phyloP scores from a whole-genome alignment of 768 basidiomycete species.

The Chlorophyllum brunneum region DNA sequence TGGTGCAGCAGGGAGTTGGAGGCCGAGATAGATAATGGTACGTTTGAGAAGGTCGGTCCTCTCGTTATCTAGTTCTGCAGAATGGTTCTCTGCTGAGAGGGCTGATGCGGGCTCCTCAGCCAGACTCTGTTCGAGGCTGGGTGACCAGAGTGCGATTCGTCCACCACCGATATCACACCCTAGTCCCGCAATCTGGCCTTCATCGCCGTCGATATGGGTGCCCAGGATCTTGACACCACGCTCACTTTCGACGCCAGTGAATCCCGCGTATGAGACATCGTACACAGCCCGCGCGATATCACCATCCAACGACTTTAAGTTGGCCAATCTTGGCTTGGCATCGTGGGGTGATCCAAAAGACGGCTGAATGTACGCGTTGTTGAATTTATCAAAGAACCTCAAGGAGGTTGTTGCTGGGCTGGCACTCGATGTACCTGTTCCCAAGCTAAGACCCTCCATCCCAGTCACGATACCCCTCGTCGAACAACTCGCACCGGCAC shows the following conservation, averaged over 20 bases:
- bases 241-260: slow-evolving; percentile 3
- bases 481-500: slow-evolving; percentile 11
- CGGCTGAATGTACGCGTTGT: slow-evolving; percentile 4
- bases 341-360: background rate
- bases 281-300: slow-evolving; percentile 1
- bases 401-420: background rate
- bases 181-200: slow-evolving; percentile 4
- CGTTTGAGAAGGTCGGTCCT: slow-evolving; percentile 22
- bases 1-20: slow-evolving; percentile 28
- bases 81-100: background rate
- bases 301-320: background rate
- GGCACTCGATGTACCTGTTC: background rate
- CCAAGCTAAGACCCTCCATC: slow-evolving; percentile 4
- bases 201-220: background rate
- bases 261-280: slow-evolving; percentile 3
- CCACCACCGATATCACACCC: slow-evolving; percentile 9
- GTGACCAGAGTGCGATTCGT: slow-evolving; percentile 10
- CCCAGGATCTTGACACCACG: background rate
- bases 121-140: slow-evolving; percentile 12
- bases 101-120: slow-evolving; percentile 17
- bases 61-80: background rate
- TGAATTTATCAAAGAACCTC: slow-evolving; percentile 12
- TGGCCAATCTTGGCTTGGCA: background rate
- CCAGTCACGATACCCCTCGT: background rate
- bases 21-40: slow-evolving; percentile 32